Evolutionary conservation across 1,284 basidiomycete species (phyloP).

Genomic region (Boletus semigastroideus): DNA sequence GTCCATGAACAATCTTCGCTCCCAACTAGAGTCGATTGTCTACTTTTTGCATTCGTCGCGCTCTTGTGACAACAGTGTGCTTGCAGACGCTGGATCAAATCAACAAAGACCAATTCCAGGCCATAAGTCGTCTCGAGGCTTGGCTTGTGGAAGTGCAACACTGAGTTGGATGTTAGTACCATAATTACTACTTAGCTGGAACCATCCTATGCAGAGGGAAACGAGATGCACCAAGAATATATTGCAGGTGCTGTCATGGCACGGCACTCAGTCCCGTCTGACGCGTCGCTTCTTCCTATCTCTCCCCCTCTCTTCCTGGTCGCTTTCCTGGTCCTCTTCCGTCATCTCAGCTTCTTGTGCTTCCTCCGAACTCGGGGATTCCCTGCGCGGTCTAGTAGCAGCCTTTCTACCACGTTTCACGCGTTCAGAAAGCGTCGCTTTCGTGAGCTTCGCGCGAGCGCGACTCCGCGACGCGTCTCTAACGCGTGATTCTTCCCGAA

Average conservation of each 20-base stretch:
- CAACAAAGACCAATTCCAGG: no score
- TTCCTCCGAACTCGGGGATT: constrained; percentile 8
- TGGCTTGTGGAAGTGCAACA: no score
- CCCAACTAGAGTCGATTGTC: neutral
- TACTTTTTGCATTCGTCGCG: no score
- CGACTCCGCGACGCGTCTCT: constrained; percentile 8
- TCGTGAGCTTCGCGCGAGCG: constrained; percentile 10
- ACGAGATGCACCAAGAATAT: no score
- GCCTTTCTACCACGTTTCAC: constrained; percentile 5
- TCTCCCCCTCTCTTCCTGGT: constrained; percentile 23
- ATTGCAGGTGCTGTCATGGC: no score
- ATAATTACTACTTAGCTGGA: no score
- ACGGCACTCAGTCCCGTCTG: constrained; percentile 5
- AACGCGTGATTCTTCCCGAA: constrained; percentile 24
- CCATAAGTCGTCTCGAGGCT: no score
- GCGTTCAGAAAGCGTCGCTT: constrained; percentile 3
- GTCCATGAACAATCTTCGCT: neutral
- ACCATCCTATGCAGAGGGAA: no score
- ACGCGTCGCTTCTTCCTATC: constrained; percentile 33
- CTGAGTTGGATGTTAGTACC: no score
- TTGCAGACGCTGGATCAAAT: neutral
- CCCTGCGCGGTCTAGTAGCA: neutral
- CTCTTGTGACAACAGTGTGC: neutral
- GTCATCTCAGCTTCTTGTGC: constrained; percentile 10
- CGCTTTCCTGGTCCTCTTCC: constrained; percentile 13